phyloP scores from a whole-genome alignment of 1,139 yeast genomes.

The Yamadazyma blattariae region DNA sequence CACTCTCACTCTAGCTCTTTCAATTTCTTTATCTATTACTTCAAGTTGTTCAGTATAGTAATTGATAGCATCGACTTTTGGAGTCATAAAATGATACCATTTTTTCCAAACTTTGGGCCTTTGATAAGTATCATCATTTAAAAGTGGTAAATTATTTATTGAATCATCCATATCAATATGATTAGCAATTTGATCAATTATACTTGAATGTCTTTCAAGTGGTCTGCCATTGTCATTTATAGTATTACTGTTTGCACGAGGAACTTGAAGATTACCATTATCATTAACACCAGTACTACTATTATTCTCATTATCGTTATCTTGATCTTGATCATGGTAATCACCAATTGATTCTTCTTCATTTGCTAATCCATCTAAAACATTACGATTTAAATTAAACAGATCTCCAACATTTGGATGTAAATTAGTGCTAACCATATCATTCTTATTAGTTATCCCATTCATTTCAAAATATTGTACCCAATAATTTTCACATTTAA shows the following conservation, averaged over 20 bases:
- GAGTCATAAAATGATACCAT: slow-evolving; percentile 51
- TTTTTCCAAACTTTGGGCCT: slow-evolving; percentile 57
- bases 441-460: slow-evolving; percentile 27
- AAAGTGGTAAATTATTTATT: slow-evolving; percentile 20
- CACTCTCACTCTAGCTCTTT: slow-evolving; percentile 53
- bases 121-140: slow-evolving; percentile 26
- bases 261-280: slow-evolving; percentile 1
- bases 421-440: slow-evolving; percentile 25
- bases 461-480: slow-evolving; percentile 59
- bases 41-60: slow-evolving; percentile 56
- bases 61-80: slow-evolving; percentile 63
- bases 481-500: slow-evolving; percentile 70
- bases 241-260: slow-evolving; percentile 1
- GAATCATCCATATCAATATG: slow-evolving; percentile 15
- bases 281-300: background rate
- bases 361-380: background rate
- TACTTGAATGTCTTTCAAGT: slow-evolving; percentile 11
- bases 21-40: slow-evolving; percentile 56
- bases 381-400: slow-evolving; percentile 3
- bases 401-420: slow-evolving; percentile 29
- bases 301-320: slow-evolving; percentile 12
- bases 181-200: slow-evolving; percentile 19
- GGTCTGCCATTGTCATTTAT: background rate
- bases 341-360: slow-evolving; percentile 12
- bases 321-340: too few relatives aligned